Evolutionary conservation across 768 basidiomycete genomes (phyloP), one percentile per base, ranked within the genome.

Genomic region (Scleroderma bovista): DNA sequence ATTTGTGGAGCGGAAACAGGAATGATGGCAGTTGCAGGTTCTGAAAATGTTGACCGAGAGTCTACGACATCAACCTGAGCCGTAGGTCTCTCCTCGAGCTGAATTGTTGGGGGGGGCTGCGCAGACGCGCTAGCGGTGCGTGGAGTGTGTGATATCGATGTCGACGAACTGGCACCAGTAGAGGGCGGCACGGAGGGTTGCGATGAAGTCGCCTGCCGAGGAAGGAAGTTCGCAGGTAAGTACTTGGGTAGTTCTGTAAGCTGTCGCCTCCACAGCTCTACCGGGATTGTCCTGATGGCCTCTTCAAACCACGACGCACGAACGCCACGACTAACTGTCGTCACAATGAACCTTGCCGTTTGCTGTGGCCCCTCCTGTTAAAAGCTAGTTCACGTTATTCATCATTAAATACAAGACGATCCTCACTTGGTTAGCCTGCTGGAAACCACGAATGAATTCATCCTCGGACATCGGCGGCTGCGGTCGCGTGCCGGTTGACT

Each of bases 401-500:
- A 36, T 41, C 15, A 38, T 41, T 19, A 11, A 51, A 50, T 8
- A 23, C 44, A 43, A 33, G 13, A 54, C 64, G 4, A 33, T 22
- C 31, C n/a, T 45, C 44, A 66, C 65, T 38, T 55, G 47, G 8
- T 56, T 44, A 13, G 54, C 58, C 1, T 6, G 17, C 33, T 61
- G 66, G 29, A 66, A 68, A 23, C 36, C 37, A 17, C 49, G 52
- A 23, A 55, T 44, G 22, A 67, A 66, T 15, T 16, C 48, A 12
- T 52, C 60, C 44, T 54, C 53, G 42, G 55, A 52, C 11, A 16
- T 15, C 16, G 8, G 32, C 23, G 19, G 22, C 15, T 45, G 47
- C 32, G 51, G 40, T 45, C 33, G 44, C 36, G 40, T 33, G 5
- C 12, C 22, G 23, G 19, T 29, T 20, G 47, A 29, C 6, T 38